Base-by-base conservation (phyloP, 1,139 yeast genomes). In the Protomyces inundatus region DNA sequence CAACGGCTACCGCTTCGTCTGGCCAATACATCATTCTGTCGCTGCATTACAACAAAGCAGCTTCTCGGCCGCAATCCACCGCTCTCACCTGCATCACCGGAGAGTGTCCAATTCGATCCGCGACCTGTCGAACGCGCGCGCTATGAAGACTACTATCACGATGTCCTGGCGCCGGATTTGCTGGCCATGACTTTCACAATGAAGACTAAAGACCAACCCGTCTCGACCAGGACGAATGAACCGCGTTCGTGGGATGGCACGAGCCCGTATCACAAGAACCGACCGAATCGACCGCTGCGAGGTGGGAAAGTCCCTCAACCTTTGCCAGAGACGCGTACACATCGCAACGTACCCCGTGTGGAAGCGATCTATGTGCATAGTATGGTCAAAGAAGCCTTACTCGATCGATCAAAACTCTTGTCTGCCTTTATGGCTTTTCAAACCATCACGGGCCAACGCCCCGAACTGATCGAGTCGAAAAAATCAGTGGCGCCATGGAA, bases 391-490 rank as follows among this genome's bases (percentile, higher is more conserved):
- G 85, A 84, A 61, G 93, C 97, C 10, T 83, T 84, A 70, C 85
- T 83, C 67, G 85, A 87, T 70, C 81, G 85, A 55, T 86, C 90
- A 77, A 80, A 85, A 67, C 89, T 90, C 57, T 83, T 91, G 66
- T 82, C 93, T 42, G 90, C 96, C 16, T 80, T 85, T 68, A 80
- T 90, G 67, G 95, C 89, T 75, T 75, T 95, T 65, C 95, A 95
- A 69, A 98, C 93, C 75, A 88, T 95, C 72, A 91, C 98, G 40
- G 96, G 96, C 68, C 85, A 82, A 69, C 89, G 90, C 75, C 91
- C 98, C 52, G 80, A 81, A 68, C 81, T 86, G 48, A 79, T 90
- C 39, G 87, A 80, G 73, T 87, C 95, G 55, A 88, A 84, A 72
- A 81, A 88, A 12, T 90, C 90, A 75, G 89, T 90, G 56, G 87